phyloP scores from a whole-genome alignment of 345 rosid genomes.

The Eucalyptus caleyi region DNA sequence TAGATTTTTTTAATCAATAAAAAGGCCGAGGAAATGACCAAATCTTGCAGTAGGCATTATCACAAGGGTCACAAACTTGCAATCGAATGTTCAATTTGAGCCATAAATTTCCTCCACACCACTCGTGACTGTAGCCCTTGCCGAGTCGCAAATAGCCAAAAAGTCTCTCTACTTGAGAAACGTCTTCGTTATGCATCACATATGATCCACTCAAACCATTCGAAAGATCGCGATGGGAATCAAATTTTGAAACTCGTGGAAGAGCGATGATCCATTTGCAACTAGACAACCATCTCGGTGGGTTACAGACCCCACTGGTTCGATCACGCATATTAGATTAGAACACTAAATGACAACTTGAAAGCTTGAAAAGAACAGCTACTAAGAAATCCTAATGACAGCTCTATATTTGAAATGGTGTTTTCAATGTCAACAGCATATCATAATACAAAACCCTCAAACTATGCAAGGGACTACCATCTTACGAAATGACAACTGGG shows the following conservation, averaged over 20 bases:
- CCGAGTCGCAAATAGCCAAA: not conserved
- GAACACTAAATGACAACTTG: not conserved
- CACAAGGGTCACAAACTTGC: too few species aligned
- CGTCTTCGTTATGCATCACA: not conserved
- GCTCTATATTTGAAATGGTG: not conserved
- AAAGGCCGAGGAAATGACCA: not conserved
- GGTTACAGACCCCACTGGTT: not conserved
- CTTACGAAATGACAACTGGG: not conserved
- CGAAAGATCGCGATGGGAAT: not conserved
- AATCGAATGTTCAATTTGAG: not conserved
- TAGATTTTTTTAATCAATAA: too few species aligned
- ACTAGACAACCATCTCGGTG: not conserved
- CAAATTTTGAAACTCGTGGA: not conserved
- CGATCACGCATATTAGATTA: not conserved
- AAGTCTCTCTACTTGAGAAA: not conserved
- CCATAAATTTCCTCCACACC: not conserved
- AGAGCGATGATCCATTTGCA: not conserved
- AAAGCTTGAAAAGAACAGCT: not conserved
- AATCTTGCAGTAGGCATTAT: not conserved
- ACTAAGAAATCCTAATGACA: not conserved
- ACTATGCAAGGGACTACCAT: not conserved
- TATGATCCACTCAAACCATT: not conserved
- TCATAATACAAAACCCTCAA: too few species aligned
- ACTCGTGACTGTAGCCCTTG: fast-evolving
- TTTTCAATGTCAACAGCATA: not conserved